Evolutionary conservation across 768 basidiomycete genomes (phyloP), one percentile per base, ranked within the genome.

Genomic region (Plicaturopsis crispa): DNA sequence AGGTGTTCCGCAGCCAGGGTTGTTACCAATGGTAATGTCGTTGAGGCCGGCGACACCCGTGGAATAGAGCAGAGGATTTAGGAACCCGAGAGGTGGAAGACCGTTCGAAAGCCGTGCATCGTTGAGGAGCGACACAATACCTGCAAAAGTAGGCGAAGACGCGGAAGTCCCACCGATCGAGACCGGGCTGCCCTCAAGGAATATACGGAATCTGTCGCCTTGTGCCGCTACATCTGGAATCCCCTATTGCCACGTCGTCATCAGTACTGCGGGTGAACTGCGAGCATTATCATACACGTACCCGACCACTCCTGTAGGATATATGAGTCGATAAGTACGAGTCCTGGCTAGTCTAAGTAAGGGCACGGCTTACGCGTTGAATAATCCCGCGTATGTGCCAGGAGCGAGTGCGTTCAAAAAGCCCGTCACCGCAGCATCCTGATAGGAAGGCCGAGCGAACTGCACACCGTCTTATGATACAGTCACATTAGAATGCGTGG

Each of bases 141-240:
- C 74, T 5, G 82, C 69, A 41, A 87, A 79, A 0, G 79, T 66
- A 0, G 83, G 84, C 6, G 78, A 50, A 1, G 81, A 52, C 1
- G 78, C 77, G 11, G 80, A 83, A 2, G 84, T 87, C 23, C 84
- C 84, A 1, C 62, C 70, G 39, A 76, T 66, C 1, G 55, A 50
- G n/a, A 41, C 42, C 10, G 60, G 21, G 5, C 33, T 13, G 3
- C 77, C 77, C 19, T 49, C 38, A 33, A 67, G 55, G 54, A 66
- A 65, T 31, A 83, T 65, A 10, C 58, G 54, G 65, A 73, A 84
- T 24, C 57, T 52, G 31, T 53, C 48, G 1, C 66, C 64, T 49
- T 80, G 80, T 0, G 83, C 80, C 0, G 81, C 60, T 23, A 85
- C 78, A 45, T 86, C 84, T 7, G 82, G 84, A 48, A 66, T 63